These are phyloP conservation scores for Pulicaria dysenterica DNA, from an alignment of 129 eudicot genomes.

Conservation along the genomic window DNA sequence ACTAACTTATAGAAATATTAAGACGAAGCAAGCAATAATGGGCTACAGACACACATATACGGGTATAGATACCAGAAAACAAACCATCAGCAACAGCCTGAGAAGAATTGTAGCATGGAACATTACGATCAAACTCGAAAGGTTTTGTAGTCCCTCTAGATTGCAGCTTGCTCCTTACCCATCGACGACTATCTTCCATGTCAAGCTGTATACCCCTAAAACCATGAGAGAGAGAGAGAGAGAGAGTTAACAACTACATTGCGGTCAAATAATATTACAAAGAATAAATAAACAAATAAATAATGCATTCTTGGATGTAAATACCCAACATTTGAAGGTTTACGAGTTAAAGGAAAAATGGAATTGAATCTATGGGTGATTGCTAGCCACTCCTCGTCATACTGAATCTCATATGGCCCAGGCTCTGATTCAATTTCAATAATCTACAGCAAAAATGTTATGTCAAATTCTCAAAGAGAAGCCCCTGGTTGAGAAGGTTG, in stretches of 20 bases:
- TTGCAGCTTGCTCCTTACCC: conserved; percentile 70
- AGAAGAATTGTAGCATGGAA: conserved; percentile 59
- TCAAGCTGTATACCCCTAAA: conserved; percentile 50
- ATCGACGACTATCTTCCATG: conserved; percentile 61
- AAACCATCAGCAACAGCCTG: conserved; percentile 41
- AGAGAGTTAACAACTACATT: conserved; percentile 13
- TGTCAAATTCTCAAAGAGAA: neutral
- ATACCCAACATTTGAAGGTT: conserved; percentile 61
- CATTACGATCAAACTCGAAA: conserved; percentile 73
- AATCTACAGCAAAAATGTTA: conserved; percentile 36
- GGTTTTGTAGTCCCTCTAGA: conserved; percentile 65
- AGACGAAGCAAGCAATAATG: conserved; percentile 1
- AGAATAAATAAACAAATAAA: neutral
- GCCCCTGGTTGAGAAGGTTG: neutral
- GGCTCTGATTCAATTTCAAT: conserved; percentile 77
- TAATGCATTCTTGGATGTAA: neutral
- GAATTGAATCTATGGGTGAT: conserved; percentile 69
- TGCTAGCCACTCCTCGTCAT: conserved; percentile 99
- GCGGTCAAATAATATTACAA: neutral
- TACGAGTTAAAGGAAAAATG: conserved; percentile 56
- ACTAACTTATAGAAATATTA: neutral
- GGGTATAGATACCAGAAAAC: conserved; percentile 45
- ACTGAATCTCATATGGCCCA: conserved; percentile 72
- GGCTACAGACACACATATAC: neutral
- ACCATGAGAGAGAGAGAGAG: conserved; percentile 4